Evolutionary conservation across 2,329 filamentous ascomycete species (phyloP).

Genomic region (Apiospora sp.): DNA sequence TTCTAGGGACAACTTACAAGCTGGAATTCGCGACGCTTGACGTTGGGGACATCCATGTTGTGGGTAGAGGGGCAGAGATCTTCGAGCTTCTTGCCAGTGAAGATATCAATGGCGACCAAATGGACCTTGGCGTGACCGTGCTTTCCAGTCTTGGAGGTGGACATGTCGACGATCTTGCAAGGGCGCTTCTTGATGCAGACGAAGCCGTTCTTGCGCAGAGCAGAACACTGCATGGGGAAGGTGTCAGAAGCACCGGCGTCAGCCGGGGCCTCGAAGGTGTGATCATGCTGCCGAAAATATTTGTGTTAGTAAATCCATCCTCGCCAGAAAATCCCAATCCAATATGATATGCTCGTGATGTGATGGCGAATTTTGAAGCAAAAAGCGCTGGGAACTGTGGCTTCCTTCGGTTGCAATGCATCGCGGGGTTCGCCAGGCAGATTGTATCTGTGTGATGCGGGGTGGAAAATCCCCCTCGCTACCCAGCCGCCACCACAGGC

Average conservation of each 20-base stretch:
- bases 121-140: constrained; percentile 99
- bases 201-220: constrained; percentile 98
- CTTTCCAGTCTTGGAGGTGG: constrained; percentile 99
- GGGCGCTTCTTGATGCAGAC: constrained; percentile 98
- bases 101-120: constrained; percentile 97
- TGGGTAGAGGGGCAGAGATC: constrained; percentile 98
- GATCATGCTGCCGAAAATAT: constrained; percentile 63
- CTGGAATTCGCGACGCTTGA: constrained; percentile 89
- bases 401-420: constrained; percentile 21
- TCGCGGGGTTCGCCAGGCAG: constrained; percentile 27
- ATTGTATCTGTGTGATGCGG: constrained; percentile 33
- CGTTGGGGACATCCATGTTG: constrained; percentile 98
- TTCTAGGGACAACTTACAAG: constrained; percentile 71
- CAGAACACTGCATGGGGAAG: constrained; percentile 99
- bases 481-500: neutral
- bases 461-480: constrained; percentile 30
- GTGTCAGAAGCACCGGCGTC: constrained; percentile 96
- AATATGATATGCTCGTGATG: neutral
- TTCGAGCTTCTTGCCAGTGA: constrained; percentile 99
- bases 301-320: constrained; percentile 26
- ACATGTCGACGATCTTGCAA: constrained; percentile 99
- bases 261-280: constrained; percentile 81
- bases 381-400: neutral
- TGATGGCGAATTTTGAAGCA: neutral
- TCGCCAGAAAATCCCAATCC: neutral